Base-by-base conservation (phyloP, 306 rosid species). In the Begonia loranthoides region DNA sequence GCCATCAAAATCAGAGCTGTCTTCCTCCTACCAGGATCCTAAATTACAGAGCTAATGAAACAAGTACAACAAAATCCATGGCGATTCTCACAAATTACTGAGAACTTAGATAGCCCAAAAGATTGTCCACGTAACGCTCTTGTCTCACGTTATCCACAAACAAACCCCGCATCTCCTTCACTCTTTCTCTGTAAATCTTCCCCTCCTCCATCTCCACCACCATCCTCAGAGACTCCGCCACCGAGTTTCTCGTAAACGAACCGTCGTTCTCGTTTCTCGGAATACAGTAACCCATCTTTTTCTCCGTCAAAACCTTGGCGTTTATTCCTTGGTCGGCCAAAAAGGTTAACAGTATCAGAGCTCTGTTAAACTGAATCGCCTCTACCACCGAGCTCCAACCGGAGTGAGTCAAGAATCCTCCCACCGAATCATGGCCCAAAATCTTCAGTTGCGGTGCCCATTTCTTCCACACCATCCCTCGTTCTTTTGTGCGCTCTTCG, bases 381-480 rank as follows among this genome's bases (percentile, higher is more conserved):
- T 72, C 73, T 6, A 78, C 55, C 33, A 72, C 53, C 44, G 82
- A 77, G 58, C 85, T 72, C 65, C 72, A 74, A 40, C 84, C 78
- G 45, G 71, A 66, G 14, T 81, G 88, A 51, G 69, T 74, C 70
- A 77, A 52, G 57, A 71, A 74, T 10, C 79, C 84, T 1, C 77
- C 81, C 1, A 81, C 13, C 0, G 81, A 71, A 3, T 47, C 63
- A 54, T 81, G 84, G 8, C 64, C 84, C 57, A 81, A 58, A 10
- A 81, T 74, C 61, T 58, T 74, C 16, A 61, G 24, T 52, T 81
- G 82, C 13, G 85, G 85, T 17, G 67, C 80, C 90, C 90, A 81
- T 15, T 12, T 57, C 36, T 28, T 67, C 74, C 81, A 82, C 4
- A 78, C 66, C 10, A 70, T 5, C 0, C 83, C 87, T 4, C 55